These are phyloP conservation scores for Pseudognaphalium luteoalbum DNA, from an alignment of 129 eudicot genomes.

Conservation along the genomic window DNA sequence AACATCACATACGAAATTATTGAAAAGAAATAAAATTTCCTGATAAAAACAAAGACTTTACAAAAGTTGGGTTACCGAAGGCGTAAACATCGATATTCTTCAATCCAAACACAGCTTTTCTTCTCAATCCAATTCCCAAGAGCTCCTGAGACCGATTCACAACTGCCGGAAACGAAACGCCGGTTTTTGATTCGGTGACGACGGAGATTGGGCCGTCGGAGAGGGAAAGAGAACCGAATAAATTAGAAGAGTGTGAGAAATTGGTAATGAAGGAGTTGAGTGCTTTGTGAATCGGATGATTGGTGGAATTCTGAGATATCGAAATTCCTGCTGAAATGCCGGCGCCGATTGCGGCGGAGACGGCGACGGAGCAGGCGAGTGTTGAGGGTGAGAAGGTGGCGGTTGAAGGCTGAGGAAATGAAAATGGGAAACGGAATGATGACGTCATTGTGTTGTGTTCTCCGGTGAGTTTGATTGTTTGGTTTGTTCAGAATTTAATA, in stretches of 20 bases:
- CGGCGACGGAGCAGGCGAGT: conserved; percentile 55
- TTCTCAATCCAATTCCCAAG: conserved; percentile 81
- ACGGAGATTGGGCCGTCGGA: conserved; percentile 42
- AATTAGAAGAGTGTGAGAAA: conserved; percentile 41
- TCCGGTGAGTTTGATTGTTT: conserved; percentile 27
- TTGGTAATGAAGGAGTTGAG: conserved; percentile 48
- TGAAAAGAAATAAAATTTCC: neutral
- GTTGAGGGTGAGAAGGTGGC: conserved; percentile 36
- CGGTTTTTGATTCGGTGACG: conserved; percentile 66
- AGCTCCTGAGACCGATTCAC: conserved; percentile 65
- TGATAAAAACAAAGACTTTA: neutral
- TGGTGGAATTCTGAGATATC: conserved; percentile 42
- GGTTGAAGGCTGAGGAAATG: conserved; percentile 59
- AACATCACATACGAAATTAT: neutral
- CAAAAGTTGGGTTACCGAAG: conserved; percentile 53
- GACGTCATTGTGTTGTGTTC: conserved; percentile 47
- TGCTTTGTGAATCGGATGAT: conserved; percentile 47
- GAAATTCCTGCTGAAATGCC: conserved; percentile 48
- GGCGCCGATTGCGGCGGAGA: conserved; percentile 44
- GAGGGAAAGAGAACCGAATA: conserved; percentile 79
- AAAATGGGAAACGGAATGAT: conserved; percentile 78
- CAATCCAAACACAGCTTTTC: conserved; percentile 70
- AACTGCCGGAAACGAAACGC: conserved; percentile 61
- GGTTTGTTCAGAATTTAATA: neutral
- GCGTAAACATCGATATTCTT: conserved; percentile 95